Percentiles rank a stretch among this genome's conserved stretches.
These are phyloP conservation scores for Yamadazyma insecticola DNA, from an alignment of 805 yeast genomes.

Conservation along the genomic window DNA sequence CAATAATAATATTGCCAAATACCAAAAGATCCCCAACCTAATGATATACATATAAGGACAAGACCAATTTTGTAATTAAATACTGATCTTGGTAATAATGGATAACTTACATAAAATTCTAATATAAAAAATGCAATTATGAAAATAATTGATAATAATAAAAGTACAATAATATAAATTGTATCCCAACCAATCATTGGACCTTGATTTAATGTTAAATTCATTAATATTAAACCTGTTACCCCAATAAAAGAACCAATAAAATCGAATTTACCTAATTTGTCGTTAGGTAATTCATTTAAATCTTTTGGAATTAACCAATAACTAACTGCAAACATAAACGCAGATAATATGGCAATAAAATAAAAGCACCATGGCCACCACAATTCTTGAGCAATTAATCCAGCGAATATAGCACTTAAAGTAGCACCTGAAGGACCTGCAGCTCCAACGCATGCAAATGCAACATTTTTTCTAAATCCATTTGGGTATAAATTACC, in stretches of 20 bases:
- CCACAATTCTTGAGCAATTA: conserved; percentile 41
- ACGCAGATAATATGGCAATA: conserved; percentile 34
- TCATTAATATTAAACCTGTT: conserved; percentile 55
- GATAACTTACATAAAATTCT: conserved; percentile 45
- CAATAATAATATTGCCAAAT: conserved; percentile 65
- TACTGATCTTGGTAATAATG: conserved; percentile 50
- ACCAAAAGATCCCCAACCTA: conserved; percentile 81
- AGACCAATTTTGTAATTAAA: conserved; percentile 43
- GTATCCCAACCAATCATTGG: conserved; percentile 65
- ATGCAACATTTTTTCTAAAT: conserved; percentile 46
- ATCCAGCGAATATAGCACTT: conserved; percentile 50
- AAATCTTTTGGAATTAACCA: conserved; percentile 6
- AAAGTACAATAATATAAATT: conserved; percentile 53
- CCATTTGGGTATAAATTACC: conserved; percentile 41
- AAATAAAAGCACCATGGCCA: conserved; percentile 64
- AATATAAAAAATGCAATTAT: conserved; percentile 39
- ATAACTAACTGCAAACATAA: conserved; percentile 9
- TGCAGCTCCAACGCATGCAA: conserved; percentile 54
- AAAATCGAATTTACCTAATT: conserved; percentile 15
- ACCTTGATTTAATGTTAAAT: conserved; percentile 72
- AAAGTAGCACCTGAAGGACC: conserved; percentile 61
- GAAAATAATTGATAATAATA: conserved; percentile 47
- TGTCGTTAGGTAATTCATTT: conserved; percentile 6
- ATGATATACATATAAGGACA: conserved; percentile 46
- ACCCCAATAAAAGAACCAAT: conserved; percentile 47